Evolutionary conservation across 371 early-diverging fungal species (phyloP).

Genomic region (Caulochytrium protostelioides): DNA sequence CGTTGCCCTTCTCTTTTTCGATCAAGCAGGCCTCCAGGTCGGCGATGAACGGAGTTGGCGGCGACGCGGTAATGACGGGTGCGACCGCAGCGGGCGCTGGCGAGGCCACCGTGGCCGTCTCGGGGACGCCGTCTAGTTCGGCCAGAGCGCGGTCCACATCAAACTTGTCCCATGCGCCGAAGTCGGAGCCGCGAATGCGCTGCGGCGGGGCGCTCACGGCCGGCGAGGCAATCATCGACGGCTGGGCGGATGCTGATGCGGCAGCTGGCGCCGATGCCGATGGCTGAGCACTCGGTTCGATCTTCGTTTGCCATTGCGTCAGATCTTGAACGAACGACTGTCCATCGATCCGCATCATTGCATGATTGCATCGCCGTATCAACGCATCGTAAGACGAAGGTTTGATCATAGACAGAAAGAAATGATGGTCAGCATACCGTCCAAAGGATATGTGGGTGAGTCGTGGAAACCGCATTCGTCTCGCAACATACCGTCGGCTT

Average conservation of each 20-base stretch:
- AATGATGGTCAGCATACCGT: constrained; percentile 10
- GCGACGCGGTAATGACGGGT: too few relatives aligned
- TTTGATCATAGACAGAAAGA: too few relatives aligned
- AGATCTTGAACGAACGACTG: background rate
- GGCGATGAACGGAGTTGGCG: too few relatives aligned
- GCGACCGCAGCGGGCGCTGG: too few relatives aligned
- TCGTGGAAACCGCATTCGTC: too few relatives aligned
- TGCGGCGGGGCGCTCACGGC: background rate
- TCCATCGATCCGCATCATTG: constrained; percentile 10
- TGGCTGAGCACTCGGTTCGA: background rate
- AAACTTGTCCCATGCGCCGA: constrained; percentile 27
- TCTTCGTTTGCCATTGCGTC: background rate
- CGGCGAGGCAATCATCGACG: too few relatives aligned
- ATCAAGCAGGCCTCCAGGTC: too few relatives aligned
- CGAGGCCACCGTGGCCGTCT: too few relatives aligned
- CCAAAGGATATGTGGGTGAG: too few relatives aligned
- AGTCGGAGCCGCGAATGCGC: constrained; percentile 10
- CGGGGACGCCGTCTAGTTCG: constrained; percentile 7
- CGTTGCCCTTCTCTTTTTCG: constrained; percentile 58
- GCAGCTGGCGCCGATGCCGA: background rate
- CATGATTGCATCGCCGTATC: constrained; percentile 22
- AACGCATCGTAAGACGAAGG: too few relatives aligned
- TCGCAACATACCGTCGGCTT: background rate
- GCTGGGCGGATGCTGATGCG: too few relatives aligned
- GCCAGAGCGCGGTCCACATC: constrained; percentile 16